phyloP scores from a whole-genome alignment of 805 yeast genomes.

The Kurtzmaniella cleridarum region DNA sequence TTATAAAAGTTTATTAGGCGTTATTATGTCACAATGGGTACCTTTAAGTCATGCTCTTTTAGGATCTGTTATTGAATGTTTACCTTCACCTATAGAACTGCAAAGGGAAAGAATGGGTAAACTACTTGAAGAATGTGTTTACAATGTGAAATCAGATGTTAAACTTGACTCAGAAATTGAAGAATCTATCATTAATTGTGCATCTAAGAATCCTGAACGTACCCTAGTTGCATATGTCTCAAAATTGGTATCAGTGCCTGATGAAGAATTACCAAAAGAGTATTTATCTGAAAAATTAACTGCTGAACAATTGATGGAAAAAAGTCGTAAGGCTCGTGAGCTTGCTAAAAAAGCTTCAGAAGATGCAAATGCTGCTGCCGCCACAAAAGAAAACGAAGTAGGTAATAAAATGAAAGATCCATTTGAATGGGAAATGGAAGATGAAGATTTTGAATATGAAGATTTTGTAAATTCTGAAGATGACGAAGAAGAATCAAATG shows the following conservation, averaged over 20 bases:
- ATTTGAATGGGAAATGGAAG: constrained; percentile 45
- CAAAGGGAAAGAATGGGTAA: constrained; percentile 69
- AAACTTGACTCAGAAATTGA: constrained; percentile 15
- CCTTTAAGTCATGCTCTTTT: constrained; percentile 86
- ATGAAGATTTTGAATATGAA: constrained; percentile 29
- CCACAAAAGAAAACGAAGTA: constrained; percentile 14
- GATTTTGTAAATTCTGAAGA: constrained; percentile 16
- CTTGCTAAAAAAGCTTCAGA: constrained; percentile 68
- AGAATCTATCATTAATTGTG: constrained; percentile 65
- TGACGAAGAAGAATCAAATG: constrained; percentile 42
- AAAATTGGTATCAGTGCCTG: constrained; percentile 82
- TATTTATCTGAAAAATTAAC: constrained; percentile 35
- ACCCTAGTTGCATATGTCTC: constrained; percentile 72
- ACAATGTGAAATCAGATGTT: constrained; percentile 27
- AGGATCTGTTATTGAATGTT: constrained; percentile 73
- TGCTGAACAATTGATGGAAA: constrained; percentile 55
- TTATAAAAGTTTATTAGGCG: constrained; percentile 51
- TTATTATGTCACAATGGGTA: constrained; percentile 87
- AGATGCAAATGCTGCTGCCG: constrained; percentile 23
- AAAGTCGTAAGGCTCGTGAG: constrained; percentile 59
- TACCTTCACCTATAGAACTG: constrained; percentile 79
- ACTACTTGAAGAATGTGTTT: constrained; percentile 42
- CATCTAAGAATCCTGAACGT: constrained; percentile 51
- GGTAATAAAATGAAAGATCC: constrained; percentile 28
- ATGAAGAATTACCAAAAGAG: constrained; percentile 66